phyloP scores from a whole-genome alignment of 2,329 filamentous ascomycete genomes.

The Colletotrichum paranaense region DNA sequence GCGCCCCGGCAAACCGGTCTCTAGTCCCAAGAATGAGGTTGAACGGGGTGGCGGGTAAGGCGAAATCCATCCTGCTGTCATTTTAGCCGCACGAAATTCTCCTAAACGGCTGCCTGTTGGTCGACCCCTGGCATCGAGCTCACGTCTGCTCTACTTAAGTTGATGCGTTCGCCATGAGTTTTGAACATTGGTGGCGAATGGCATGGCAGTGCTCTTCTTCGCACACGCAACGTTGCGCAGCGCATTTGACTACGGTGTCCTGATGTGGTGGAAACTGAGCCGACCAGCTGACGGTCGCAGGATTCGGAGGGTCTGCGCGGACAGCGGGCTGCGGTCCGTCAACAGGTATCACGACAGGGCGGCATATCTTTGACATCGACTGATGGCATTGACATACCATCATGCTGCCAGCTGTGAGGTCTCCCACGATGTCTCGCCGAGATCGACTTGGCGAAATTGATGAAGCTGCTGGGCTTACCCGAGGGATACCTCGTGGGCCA shows the following conservation, averaged over 20 bases:
- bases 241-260: not conserved
- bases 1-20: conserved; percentile 21
- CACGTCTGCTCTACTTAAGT: not conserved
- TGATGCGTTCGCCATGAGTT: not conserved
- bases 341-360: not conserved
- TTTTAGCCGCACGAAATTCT: not conserved
- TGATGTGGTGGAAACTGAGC: not conserved
- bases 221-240: not conserved
- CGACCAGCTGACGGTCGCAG: not conserved
- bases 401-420: no score
- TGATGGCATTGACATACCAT: no score
- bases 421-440: no score
- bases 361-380: no score
- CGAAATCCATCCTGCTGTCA: not conserved
- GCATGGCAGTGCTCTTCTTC: not conserved
- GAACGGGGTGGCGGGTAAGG: conserved; percentile 22
- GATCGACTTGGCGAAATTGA: not conserved
- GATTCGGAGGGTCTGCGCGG: not conserved
- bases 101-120: conserved; percentile 8
- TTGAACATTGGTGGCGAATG: not conserved
- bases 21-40: conserved; percentile 3
- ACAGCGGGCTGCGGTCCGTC: not conserved
- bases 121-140: not conserved
- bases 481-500: not conserved
- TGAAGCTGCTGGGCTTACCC: not conserved